phyloP scores from a whole-genome alignment of 1,284 basidiomycete species.

The Megacollybia platyphylla region DNA sequence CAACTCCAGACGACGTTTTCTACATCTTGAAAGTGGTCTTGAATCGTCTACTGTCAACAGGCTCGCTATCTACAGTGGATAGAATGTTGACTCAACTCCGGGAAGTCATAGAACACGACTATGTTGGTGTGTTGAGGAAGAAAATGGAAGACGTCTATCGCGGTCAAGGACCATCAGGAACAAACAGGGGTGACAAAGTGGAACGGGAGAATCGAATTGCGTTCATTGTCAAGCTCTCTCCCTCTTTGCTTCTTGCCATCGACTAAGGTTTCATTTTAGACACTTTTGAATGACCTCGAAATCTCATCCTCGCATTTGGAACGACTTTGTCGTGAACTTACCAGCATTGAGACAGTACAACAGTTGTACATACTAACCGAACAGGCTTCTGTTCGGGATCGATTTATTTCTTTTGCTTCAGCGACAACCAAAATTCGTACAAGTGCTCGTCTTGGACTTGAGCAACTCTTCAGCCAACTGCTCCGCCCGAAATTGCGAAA shows the following conservation, averaged over 20 bases:
- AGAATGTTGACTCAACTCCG: constrained; percentile 50
- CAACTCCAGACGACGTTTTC: constrained; percentile 87
- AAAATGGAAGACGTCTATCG: constrained; percentile 85
- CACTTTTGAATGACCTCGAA: constrained; percentile 82
- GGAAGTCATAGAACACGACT: constrained; percentile 73
- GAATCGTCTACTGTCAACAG: constrained; percentile 62
- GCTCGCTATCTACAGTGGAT: constrained; percentile 47
- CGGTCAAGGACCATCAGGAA: constrained; percentile 24
- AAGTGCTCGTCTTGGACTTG: constrained; percentile 72
- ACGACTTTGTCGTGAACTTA: constrained; percentile 61
- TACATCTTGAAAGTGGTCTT: constrained; percentile 84
- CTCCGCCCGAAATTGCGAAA: constrained; percentile 77
- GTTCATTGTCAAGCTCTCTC: constrained; percentile 57
- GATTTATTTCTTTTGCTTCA: constrained; percentile 35
- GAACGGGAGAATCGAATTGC: constrained; percentile 69
- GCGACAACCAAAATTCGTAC: constrained; percentile 56
- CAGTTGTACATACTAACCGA: constrained; percentile 65
- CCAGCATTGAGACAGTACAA: constrained; percentile 38
- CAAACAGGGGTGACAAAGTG: constrained; percentile 40
- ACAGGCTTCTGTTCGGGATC: constrained; percentile 29
- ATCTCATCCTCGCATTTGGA: constrained; percentile 80
- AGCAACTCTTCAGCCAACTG: constrained; percentile 90
- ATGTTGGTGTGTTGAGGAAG: constrained; percentile 62
- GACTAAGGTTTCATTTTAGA: constrained; percentile 27
- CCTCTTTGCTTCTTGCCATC: neutral